Percentiles rank a stretch among this genome's conserved stretches.
Evolutionary conservation across 108 stramenopile species (phyloP).

Genomic region (Pseudonitzschia delicatissima): DNA sequence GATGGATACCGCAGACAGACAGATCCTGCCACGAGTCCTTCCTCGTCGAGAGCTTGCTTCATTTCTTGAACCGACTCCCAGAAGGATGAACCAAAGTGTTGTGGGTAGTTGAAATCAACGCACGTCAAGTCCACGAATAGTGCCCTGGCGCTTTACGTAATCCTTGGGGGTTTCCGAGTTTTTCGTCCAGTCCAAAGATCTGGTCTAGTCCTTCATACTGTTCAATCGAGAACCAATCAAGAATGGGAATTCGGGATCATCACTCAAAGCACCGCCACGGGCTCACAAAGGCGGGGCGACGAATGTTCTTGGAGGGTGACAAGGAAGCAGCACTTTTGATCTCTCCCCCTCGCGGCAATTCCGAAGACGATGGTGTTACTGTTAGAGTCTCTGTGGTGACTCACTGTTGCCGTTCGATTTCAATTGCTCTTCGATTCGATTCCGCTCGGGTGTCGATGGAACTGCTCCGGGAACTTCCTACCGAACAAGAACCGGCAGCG

Average conservation of each 20-base stretch:
- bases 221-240: conserved; percentile 81
- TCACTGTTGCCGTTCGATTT: background rate
- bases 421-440: conserved; percentile 36
- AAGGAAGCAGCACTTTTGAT: background rate
- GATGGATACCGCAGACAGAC: conserved; percentile 83
- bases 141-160: conserved; percentile 65
- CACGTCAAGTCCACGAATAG: conserved; percentile 66
- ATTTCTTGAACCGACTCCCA: conserved; percentile 49
- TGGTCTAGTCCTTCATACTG: conserved; percentile 78
- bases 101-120: conserved; percentile 89
- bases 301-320: background rate
- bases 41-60: conserved; percentile 53
- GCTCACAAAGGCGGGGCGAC: background rate
- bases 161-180: conserved; percentile 38
- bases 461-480: conserved; percentile 48
- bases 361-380: background rate
- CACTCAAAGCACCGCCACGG: conserved; percentile 16
- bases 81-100: conserved; percentile 56
- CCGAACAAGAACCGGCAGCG: conserved; percentile 70
- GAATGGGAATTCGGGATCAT: conserved; percentile 59
- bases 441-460: conserved; percentile 55
- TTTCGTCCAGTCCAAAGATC: background rate
- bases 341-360: background rate
- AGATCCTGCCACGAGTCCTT: conserved; percentile 67
- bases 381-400: conserved; percentile 26